phyloP scores from a whole-genome alignment of 2,329 filamentous ascomycete genomes.

The Colletotrichum incanum region DNA sequence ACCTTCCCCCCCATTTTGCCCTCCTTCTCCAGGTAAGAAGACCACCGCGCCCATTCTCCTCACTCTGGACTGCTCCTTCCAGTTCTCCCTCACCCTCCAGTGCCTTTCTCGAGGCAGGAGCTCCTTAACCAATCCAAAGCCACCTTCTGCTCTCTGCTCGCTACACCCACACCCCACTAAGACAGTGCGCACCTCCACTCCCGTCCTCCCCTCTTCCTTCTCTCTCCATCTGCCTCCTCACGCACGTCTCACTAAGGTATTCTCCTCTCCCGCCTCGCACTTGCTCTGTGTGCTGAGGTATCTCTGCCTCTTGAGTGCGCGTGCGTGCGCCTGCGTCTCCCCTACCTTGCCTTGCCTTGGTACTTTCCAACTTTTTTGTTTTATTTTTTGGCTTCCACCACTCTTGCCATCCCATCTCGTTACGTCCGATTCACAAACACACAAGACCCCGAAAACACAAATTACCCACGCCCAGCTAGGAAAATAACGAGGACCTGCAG shows the following conservation, averaged over 20 bases:
- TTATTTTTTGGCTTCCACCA: slow-evolving; percentile 7
- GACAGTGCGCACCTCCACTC: slow-evolving; percentile 20
- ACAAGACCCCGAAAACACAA: slow-evolving; percentile 11
- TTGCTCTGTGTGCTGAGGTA: slow-evolving; percentile 13
- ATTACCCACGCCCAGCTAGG: neutral
- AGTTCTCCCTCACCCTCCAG: slow-evolving; percentile 10
- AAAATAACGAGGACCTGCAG: slow-evolving; percentile 2
- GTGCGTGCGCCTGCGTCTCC: slow-evolving; percentile 17
- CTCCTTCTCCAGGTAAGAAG: neutral
- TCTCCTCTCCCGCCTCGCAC: slow-evolving; percentile 29
- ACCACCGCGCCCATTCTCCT: neutral
- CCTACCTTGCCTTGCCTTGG: slow-evolving; percentile 19
- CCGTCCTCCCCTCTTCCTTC: neutral
- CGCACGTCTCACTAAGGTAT: slow-evolving; percentile 3
- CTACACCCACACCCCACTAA: slow-evolving; percentile 26
- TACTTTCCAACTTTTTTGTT: neutral
- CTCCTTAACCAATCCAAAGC: slow-evolving; percentile 1
- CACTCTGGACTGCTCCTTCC: neutral
- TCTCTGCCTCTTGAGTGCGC: slow-evolving; percentile 4
- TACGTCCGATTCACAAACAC: slow-evolving; percentile 35
- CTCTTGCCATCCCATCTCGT: slow-evolving; percentile 41
- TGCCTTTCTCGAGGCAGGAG: slow-evolving; percentile 13
- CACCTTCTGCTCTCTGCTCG: neutral
- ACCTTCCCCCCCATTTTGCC: neutral
- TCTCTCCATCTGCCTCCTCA: slow-evolving; percentile 2